A percentile compares a stretch with the other conserved stretches of the same genome.
phyloP scores from a whole-genome alignment of 2,329 filamentous ascomycete genomes.

The Ciborinia camelliae region DNA sequence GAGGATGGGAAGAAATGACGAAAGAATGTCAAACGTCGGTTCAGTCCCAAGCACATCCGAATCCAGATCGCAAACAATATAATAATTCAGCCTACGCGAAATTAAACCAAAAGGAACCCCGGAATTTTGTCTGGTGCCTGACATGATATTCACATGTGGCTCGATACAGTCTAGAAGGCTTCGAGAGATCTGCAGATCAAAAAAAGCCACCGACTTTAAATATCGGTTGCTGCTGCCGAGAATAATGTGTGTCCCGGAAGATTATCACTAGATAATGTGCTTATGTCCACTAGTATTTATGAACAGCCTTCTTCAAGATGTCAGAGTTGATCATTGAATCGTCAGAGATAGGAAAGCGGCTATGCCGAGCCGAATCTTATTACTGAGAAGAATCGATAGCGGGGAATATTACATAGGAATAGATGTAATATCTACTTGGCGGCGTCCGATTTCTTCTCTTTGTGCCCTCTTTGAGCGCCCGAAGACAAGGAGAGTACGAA shows the following conservation, averaged over 20 bases:
- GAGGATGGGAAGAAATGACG: too few relatives aligned
- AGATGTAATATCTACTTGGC: background rate
- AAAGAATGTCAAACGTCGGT: background rate
- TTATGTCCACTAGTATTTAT: background rate
- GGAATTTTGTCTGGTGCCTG: background rate
- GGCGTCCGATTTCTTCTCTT: background rate
- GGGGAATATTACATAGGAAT: background rate
- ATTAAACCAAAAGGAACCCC: background rate
- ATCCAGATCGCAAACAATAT: too few relatives aligned
- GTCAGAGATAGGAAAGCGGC: conserved; percentile 1
- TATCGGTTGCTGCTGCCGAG: conserved; percentile 3
- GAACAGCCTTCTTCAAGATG: background rate
- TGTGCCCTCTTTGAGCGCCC: background rate
- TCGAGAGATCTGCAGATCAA: background rate
- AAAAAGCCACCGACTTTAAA: conserved; percentile 2
- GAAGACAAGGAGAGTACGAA: too few relatives aligned
- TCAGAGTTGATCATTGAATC: background rate
- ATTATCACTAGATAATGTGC: background rate
- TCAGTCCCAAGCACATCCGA: too few relatives aligned
- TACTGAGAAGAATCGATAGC: background rate
- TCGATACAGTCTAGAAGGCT: background rate
- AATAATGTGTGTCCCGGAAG: background rate
- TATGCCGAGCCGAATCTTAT: background rate
- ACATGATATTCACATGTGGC: background rate
- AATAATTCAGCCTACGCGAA: background rate